These are phyloP conservation scores for Bremia lactucae DNA, from an alignment of 352 stramenopile genomes.

Conservation along the genomic window DNA sequence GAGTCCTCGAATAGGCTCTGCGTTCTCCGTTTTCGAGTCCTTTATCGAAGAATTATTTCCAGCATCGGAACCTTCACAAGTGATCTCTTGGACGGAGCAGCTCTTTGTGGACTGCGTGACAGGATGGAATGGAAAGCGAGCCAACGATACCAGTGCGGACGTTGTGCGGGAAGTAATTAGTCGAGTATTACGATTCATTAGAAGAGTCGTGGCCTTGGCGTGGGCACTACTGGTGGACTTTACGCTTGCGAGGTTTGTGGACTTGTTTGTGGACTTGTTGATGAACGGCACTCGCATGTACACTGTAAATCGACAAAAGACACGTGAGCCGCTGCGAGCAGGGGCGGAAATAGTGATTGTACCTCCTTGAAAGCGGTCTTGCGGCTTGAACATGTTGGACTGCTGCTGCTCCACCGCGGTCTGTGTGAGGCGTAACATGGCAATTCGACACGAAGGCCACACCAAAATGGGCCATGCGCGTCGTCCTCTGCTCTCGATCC, in stretches of 20 bases:
- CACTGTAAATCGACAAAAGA: slow-evolving; percentile 15
- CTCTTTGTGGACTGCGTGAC: slow-evolving; percentile 26
- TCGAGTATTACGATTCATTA: slow-evolving; percentile 23
- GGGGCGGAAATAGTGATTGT: slow-evolving; percentile 5
- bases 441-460: background rate
- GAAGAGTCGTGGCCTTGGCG: slow-evolving; percentile 6
- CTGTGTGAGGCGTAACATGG: slow-evolving; percentile 20
- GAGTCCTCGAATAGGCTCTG: slow-evolving; percentile 33
- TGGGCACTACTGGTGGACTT: slow-evolving; percentile 19
- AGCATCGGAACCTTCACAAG: slow-evolving; percentile 6
- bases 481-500: background rate
- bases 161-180: slow-evolving; percentile 18
- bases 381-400: slow-evolving; percentile 23
- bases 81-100: slow-evolving; percentile 8
- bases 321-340: slow-evolving; percentile 4
- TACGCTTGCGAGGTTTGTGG: slow-evolving; percentile 12
- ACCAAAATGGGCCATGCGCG: background rate
- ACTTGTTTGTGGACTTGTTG: slow-evolving; percentile 23
- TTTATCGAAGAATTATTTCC: slow-evolving; percentile 10
- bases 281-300: slow-evolving; percentile 36
- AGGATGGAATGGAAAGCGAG: slow-evolving; percentile 25
- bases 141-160: slow-evolving; percentile 32
- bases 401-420: slow-evolving; percentile 11
- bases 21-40: slow-evolving; percentile 21
- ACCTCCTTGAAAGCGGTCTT: slow-evolving; percentile 12